phyloP scores from a whole-genome alignment of 1,284 basidiomycete genomes.

The Gomphus bonarii region DNA sequence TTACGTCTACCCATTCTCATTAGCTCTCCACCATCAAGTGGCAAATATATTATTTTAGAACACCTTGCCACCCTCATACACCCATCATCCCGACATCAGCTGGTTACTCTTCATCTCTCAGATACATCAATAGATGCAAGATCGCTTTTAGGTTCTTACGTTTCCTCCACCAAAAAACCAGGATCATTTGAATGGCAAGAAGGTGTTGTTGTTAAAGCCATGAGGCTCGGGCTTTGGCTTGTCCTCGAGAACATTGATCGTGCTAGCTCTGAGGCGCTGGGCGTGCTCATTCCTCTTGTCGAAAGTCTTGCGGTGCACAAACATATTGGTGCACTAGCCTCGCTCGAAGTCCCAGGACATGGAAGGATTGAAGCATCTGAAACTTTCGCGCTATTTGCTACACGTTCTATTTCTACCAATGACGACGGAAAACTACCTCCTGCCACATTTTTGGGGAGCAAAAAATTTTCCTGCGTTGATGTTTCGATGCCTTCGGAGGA shows the following conservation, averaged over 20 bases:
- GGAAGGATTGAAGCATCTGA: conserved; percentile 62
- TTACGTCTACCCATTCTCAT: conserved; percentile 73
- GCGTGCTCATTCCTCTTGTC: conserved; percentile 72
- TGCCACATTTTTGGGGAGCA: conserved; percentile 70
- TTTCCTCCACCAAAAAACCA: conserved; percentile 77
- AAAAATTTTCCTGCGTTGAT: conserved; percentile 70
- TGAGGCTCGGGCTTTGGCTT: conserved; percentile 89
- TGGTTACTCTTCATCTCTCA: conserved; percentile 82
- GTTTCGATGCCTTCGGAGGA: conserved; percentile 49
- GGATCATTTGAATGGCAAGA: conserved; percentile 97
- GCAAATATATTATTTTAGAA: conserved; percentile 78
- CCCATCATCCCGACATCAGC: conserved; percentile 46
- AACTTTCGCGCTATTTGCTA: conserved; percentile 74
- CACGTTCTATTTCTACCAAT: conserved; percentile 48
- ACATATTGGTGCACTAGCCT: conserved; percentile 67
- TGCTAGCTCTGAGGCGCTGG: conserved; percentile 79
- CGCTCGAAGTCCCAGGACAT: conserved; percentile 60
- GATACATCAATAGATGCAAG: conserved; percentile 94
- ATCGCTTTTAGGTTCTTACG: conserved; percentile 87
- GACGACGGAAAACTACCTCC: conserved; percentile 33
- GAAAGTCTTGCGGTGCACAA: conserved; percentile 71
- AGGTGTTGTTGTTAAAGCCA: conserved; percentile 85
- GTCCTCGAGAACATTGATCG: conserved; percentile 91
- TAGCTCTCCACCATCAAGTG: conserved; percentile 82
- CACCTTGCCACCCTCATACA: conserved; percentile 63